Conservation (phyloP, 306 rosid genomes). For the Acacia acuminata region DNA sequence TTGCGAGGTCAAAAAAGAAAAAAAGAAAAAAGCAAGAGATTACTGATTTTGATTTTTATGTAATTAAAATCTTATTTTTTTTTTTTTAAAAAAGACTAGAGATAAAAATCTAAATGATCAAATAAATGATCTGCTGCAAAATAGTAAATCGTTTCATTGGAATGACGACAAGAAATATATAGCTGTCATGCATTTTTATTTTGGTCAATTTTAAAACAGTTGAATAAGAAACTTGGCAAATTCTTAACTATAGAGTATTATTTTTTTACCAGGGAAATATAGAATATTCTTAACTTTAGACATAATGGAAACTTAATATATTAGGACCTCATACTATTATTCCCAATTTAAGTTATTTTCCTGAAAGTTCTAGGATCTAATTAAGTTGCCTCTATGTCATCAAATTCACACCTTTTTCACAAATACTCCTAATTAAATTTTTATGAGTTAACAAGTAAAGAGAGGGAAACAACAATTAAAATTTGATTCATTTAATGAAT, state of each 20-base stretch:
- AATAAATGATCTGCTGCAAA: neutral
- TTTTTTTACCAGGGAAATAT: no score
- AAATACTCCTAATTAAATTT: neutral
- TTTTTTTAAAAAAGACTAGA: no score
- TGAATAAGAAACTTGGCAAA: neutral
- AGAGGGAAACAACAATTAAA: neutral
- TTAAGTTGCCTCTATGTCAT: neutral
- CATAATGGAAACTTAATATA: neutral
- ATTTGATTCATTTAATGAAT: neutral
- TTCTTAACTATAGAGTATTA: neutral
- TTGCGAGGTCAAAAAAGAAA: no score
- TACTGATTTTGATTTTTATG: no score
- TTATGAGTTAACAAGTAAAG: neutral
- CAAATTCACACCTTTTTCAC: neutral
- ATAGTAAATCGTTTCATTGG: neutral
- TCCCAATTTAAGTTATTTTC: no score
- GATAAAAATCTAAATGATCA: neutral
- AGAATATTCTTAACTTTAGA: neutral
- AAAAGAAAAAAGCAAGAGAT: no score
- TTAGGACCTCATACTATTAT: neutral
- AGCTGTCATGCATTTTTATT: neutral
- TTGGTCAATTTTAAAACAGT: neutral
- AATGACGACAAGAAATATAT: no score
- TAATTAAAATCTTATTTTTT: no score
- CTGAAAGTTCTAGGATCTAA: neutral